A percentile compares a stretch with the other conserved stretches of the same genome.
phyloP scores from a whole-genome alignment of 2,329 filamentous ascomycete species.

The Fusarium dimerum region DNA sequence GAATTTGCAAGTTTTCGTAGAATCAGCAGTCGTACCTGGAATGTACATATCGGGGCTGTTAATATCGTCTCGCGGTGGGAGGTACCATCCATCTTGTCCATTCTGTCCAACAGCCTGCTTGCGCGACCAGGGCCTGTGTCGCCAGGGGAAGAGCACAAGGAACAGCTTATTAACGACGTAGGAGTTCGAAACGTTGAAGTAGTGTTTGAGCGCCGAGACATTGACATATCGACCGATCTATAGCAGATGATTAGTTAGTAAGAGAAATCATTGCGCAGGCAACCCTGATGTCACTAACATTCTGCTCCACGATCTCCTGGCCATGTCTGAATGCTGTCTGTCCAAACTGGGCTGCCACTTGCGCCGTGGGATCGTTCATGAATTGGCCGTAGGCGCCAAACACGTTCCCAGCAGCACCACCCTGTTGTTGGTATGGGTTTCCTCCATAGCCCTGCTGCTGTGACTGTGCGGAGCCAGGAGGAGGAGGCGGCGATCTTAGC shows the following conservation, averaged over 20 bases:
- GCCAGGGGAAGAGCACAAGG: conserved; percentile 95
- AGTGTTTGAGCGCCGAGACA: conserved; percentile 91
- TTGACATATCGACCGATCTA: conserved; percentile 76
- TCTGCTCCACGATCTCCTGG: conserved; percentile 93
- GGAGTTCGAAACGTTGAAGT: conserved; percentile 98
- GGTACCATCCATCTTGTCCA: conserved; percentile 74
- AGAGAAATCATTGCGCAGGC: not conserved
- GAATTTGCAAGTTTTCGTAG: conserved; percentile 2
- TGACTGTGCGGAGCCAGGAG: conserved; percentile 68
- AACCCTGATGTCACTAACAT: conserved; percentile 58
- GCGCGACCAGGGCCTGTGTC: conserved; percentile 95
- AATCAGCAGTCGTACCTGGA: conserved; percentile 49
- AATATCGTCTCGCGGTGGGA: conserved; percentile 90
- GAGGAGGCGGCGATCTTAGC: conserved; percentile 89
- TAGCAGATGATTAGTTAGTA: conserved; percentile 13
- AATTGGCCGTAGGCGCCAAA: conserved; percentile 84
- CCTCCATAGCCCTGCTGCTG: conserved; percentile 65
- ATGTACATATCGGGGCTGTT: conserved; percentile 99
- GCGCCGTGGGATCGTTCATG: conserved; percentile 92
- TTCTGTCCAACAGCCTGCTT: conserved; percentile 75
- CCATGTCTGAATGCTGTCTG: conserved; percentile 89
- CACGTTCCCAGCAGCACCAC: conserved; percentile 51
- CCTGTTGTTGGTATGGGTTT: conserved; percentile 73
- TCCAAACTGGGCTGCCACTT: conserved; percentile 92
- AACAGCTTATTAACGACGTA: conserved; percentile 94